A percentile compares a stretch with the other conserved stretches of the same genome.
Conservation (phyloP, 495 filamentous ascomycete species). For the Parathielavia appendiculata region DNA sequence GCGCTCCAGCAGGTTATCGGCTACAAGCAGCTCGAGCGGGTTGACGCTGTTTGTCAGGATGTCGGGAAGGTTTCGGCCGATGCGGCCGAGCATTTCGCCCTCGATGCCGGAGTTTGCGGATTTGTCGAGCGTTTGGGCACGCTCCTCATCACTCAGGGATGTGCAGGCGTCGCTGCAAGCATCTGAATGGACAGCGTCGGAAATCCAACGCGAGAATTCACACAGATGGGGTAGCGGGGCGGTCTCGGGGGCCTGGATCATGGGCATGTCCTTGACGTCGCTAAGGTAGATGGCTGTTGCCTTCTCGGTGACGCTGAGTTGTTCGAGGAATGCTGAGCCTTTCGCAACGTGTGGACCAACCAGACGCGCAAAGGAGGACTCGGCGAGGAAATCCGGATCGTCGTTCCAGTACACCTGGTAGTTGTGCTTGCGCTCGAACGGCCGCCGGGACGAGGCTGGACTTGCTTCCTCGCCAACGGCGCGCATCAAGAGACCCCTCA, state of each 20-base stretch:
- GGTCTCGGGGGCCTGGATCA: neutral
- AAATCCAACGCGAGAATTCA: conserved; percentile 1
- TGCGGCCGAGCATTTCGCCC: conserved; percentile 6
- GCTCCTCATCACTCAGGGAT: neutral
- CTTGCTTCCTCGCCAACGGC: neutral
- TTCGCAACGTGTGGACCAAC: neutral
- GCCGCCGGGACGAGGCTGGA: neutral
- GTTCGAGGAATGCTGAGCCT: neutral
- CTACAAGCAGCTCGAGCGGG: neutral
- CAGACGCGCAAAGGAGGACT: neutral
- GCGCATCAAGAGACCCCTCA: neutral
- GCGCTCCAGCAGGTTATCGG: neutral
- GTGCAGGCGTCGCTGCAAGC: neutral
- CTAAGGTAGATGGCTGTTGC: neutral
- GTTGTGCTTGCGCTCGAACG: conserved; percentile 1
- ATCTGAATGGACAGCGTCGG: neutral
- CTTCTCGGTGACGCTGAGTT: neutral
- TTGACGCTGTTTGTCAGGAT: neutral
- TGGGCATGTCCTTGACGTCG: conserved; percentile 2
- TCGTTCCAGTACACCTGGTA: conserved; percentile 1
- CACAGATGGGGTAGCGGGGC: neutral
- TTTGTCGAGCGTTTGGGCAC: neutral
- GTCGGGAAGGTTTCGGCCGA: neutral
- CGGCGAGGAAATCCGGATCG: neutral
- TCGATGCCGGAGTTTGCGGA: neutral